These are phyloP conservation scores for Triglochin maritima DNA, from an alignment of 106 monocot genomes.

Conservation along the genomic window DNA sequence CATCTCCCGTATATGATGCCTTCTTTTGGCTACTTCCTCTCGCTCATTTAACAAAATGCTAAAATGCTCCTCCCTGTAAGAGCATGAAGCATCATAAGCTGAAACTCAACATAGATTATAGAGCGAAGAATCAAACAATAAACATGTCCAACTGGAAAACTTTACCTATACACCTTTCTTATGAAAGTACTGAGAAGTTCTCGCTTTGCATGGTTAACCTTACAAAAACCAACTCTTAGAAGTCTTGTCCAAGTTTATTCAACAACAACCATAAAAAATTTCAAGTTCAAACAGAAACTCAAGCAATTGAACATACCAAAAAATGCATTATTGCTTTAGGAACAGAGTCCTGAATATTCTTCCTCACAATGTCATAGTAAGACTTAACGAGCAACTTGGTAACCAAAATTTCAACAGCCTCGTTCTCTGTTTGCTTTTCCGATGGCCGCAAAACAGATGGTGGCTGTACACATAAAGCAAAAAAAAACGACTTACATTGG, in stretches of 20 bases:
- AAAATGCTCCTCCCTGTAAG: constrained; percentile 18
- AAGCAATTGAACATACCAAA: constrained; percentile 8
- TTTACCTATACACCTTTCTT: constrained; percentile 21
- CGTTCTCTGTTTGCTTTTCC: constrained; percentile 21
- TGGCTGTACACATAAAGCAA: constrained; percentile 9
- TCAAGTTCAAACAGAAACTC: neutral
- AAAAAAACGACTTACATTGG: neutral
- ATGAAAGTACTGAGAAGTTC: constrained; percentile 15
- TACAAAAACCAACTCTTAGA: neutral
- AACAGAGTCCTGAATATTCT: constrained; percentile 24
- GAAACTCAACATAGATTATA: neutral
- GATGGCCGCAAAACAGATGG: constrained; percentile 18
- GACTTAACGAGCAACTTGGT: constrained; percentile 20
- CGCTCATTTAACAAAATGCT: constrained; percentile 16
- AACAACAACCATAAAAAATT: neutral
- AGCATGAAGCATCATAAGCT: neutral
- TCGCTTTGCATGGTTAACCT: constrained; percentile 27
- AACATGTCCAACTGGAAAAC: too few relatives aligned
- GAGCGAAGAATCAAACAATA: neutral
- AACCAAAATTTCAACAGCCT: constrained; percentile 21
- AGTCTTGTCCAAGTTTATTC: neutral
- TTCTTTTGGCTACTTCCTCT: constrained; percentile 18
- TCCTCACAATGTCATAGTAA: constrained; percentile 26
- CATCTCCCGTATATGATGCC: constrained; percentile 12
- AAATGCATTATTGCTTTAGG: constrained; percentile 34